Percentiles rank a stretch among this genome's conserved stretches.
These are phyloP conservation scores for Tricholoma furcatifolium DNA, from an alignment of 768 basidiomycete species.

Conservation along the genomic window DNA sequence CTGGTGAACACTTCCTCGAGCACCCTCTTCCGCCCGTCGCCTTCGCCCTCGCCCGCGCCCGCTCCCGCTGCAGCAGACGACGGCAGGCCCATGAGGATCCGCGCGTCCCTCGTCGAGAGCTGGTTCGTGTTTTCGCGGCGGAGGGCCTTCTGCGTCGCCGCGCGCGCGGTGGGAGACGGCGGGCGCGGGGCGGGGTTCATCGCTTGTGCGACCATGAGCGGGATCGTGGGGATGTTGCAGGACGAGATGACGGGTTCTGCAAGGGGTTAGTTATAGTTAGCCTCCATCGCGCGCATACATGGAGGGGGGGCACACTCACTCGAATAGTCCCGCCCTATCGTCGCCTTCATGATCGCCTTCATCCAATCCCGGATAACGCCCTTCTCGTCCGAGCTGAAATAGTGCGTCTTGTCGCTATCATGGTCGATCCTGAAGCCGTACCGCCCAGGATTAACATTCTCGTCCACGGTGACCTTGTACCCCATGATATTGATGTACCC, in stretches of 20 bases:
- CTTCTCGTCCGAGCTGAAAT: conserved; percentile 91
- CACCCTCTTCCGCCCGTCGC: conserved; percentile 45
- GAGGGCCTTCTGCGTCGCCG: conserved; percentile 83
- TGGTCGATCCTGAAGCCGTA: conserved; percentile 97
- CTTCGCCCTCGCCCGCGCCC: no score
- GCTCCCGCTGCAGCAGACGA: conserved; percentile 33
- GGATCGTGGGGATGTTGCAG: conserved; percentile 95
- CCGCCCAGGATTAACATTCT: conserved; percentile 86
- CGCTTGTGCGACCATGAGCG: conserved; percentile 89
- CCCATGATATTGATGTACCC: conserved; percentile 92
- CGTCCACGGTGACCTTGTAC: conserved; percentile 91
- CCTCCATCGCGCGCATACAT: no score
- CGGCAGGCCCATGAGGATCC: conserved; percentile 67
- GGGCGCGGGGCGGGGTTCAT: conserved; percentile 97
- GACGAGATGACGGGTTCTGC: conserved; percentile 93
- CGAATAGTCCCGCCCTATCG: conserved; percentile 90
- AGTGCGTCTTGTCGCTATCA: conserved; percentile 82
- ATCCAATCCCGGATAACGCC: conserved; percentile 91
- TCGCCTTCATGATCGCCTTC: conserved; percentile 99
- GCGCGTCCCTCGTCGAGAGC: conserved; percentile 76
- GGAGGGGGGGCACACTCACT: no score
- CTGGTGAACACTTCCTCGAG: conserved; percentile 20
- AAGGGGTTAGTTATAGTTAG: no score
- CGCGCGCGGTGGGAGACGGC: conserved; percentile 86
- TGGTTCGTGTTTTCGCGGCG: conserved; percentile 84